phyloP scores from a whole-genome alignment of 306 rosid genomes.

The Arachis hypogaea region DNA sequence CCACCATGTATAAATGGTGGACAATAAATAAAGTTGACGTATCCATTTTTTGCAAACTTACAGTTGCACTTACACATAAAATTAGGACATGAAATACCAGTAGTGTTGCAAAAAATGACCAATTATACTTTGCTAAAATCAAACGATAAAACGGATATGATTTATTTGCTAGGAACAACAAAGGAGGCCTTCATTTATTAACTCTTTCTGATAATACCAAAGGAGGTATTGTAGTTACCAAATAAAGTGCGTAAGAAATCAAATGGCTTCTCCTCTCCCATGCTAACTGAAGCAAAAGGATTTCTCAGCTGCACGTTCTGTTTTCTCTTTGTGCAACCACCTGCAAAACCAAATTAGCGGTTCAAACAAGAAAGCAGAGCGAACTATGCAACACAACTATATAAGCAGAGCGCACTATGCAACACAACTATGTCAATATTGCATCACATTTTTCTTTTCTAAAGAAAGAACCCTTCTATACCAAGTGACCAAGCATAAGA shows the following conservation, averaged over 20 bases:
- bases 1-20: neutral
- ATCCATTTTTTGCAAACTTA: neutral
- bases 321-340: constrained; percentile 50
- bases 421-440: constrained; percentile 9
- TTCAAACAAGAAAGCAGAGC: constrained; percentile 43
- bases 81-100: neutral
- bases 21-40: constrained; percentile 1
- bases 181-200: neutral
- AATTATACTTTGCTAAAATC: constrained; percentile 7
- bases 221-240: constrained; percentile 53
- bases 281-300: constrained; percentile 73
- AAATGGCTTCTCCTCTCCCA: constrained; percentile 75
- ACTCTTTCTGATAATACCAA: neutral
- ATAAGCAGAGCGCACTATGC: constrained; percentile 30
- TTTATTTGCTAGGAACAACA: constrained; percentile 8
- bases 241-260: constrained; percentile 81
- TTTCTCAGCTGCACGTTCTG: constrained; percentile 51
- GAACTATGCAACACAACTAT: constrained; percentile 21
- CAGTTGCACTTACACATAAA: neutral
- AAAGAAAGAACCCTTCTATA: neutral
- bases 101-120: neutral
- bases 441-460: too few species aligned
- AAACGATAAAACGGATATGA: constrained; percentile 1
- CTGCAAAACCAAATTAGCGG: constrained; percentile 60
- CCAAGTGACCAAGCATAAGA: neutral